Conservation (phyloP, 2,329 filamentous ascomycete genomes). For the Epichloe sp. region DNA sequence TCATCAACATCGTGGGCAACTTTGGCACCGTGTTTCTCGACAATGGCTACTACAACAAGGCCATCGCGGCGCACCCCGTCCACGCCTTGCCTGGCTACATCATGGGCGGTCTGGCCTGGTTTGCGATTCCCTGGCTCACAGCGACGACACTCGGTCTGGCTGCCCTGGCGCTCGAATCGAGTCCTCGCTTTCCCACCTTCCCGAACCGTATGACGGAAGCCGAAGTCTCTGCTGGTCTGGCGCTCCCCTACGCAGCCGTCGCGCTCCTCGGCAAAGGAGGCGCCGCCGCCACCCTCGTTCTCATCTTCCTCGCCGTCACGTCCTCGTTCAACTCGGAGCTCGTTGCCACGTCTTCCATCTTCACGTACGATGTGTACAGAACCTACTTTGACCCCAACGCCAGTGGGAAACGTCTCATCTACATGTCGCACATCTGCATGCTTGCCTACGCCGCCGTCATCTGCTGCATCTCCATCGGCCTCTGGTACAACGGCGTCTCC, state of each 20-base stretch:
- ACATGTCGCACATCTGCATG: slow-evolving; percentile 64
- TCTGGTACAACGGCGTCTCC: slow-evolving; percentile 60
- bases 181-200: slow-evolving; percentile 58
- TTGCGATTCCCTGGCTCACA: slow-evolving; percentile 81
- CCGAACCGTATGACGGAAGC: slow-evolving; percentile 56
- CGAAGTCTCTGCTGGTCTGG: slow-evolving; percentile 72
- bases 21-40: slow-evolving; percentile 78
- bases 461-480: slow-evolving; percentile 63
- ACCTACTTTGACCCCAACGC: slow-evolving; percentile 73
- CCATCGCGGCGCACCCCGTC: slow-evolving; percentile 75
- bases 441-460: slow-evolving; percentile 60
- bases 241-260: slow-evolving; percentile 74
- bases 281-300: slow-evolving; percentile 62
- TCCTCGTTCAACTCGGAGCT: slow-evolving; percentile 71
- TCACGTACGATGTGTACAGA: slow-evolving; percentile 80
- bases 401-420: slow-evolving; percentile 63
- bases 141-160: slow-evolving; percentile 82
- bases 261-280: slow-evolving; percentile 72
- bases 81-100: slow-evolving; percentile 83
- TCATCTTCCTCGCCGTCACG: slow-evolving; percentile 86
- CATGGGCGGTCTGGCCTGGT: slow-evolving; percentile 77
- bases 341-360: slow-evolving; percentile 75
- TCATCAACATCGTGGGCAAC: slow-evolving; percentile 77
- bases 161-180: slow-evolving; percentile 65
- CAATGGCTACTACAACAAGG: slow-evolving; percentile 87